These are phyloP conservation scores for Casaregolazyma lundiana DNA, from an alignment of 1,139 yeast species.

Conservation along the genomic window DNA sequence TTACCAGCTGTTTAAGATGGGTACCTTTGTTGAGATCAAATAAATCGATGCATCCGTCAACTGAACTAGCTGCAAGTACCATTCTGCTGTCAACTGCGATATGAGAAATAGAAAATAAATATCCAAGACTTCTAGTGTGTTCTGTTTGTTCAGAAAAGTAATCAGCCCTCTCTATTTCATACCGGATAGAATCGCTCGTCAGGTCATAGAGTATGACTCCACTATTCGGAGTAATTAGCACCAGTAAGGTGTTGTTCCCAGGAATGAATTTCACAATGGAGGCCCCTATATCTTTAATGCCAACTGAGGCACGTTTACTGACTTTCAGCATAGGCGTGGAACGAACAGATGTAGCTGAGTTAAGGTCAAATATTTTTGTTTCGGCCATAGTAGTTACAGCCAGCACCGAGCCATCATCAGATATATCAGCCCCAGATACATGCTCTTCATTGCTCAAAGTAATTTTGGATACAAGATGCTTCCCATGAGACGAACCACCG, in stretches of 20 bases:
- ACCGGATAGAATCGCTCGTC: conserved; percentile 20
- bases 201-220: conserved; percentile 53
- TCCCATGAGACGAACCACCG: conserved; percentile 23
- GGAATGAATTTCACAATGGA: conserved; percentile 41
- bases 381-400: conserved; percentile 68
- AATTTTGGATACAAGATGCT: conserved; percentile 60
- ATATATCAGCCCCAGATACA: conserved; percentile 65
- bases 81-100: conserved; percentile 45
- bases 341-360: conserved; percentile 21
- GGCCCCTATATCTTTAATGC: conserved; percentile 52
- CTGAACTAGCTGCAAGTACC: conserved; percentile 52
- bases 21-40: conserved; percentile 32
- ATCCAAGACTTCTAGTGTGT: conserved; percentile 35
- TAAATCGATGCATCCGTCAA: conserved; percentile 63
- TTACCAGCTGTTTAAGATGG: conserved; percentile 31
- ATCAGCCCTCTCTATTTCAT: conserved; percentile 22
- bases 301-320: conserved; percentile 33
- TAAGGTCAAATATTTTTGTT: conserved; percentile 63
- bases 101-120: conserved; percentile 6
- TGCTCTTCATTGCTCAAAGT: conserved; percentile 74
- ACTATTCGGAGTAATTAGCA: conserved; percentile 61
- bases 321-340: conserved; percentile 15
- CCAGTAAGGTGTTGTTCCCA: conserved; percentile 39
- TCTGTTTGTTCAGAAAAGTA: conserved; percentile 32
- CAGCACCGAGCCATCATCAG: conserved; percentile 59